Evolutionary conservation across 176 grass and related monocot genomes (phyloP).

Genomic region (Tuctoria greenei): DNA sequence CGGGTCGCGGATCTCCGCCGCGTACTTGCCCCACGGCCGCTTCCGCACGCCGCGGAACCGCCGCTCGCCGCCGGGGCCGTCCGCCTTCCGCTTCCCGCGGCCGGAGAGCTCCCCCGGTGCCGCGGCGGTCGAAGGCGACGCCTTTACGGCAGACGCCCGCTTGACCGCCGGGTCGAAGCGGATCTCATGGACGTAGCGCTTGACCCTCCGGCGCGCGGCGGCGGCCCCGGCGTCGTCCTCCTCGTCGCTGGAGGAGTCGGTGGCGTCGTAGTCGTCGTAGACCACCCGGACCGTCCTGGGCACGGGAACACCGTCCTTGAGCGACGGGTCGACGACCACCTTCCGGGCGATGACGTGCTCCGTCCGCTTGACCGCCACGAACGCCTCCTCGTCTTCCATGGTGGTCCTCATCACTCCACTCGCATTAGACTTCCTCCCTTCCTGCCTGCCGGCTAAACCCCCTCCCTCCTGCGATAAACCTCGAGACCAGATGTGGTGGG

Average conservation of each 20-base stretch:
- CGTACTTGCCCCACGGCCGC: constrained; percentile 96
- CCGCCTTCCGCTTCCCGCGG: constrained; percentile 49
- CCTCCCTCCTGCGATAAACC: not conserved
- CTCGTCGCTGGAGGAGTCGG: constrained; percentile 73
- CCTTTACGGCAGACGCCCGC: not conserved
- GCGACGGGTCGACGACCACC: not conserved
- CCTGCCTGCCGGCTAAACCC: constrained; percentile 24
- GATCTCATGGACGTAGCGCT: constrained; percentile 86
- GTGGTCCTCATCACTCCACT: constrained; percentile 40
- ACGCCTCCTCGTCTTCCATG: constrained; percentile 55
- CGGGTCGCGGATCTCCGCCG: constrained; percentile 98
- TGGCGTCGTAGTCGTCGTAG: constrained; percentile 84
- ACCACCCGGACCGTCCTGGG: constrained; percentile 57
- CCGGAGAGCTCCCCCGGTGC: not conserved
- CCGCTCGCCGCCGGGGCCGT: constrained; percentile 29
- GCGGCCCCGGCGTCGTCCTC: not conserved
- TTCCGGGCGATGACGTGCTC: constrained; percentile 63
- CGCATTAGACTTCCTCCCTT: constrained; percentile 24
- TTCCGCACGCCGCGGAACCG: constrained; percentile 88
- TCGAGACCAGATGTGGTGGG: too few relatives aligned
- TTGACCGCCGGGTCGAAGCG: constrained; percentile 37
- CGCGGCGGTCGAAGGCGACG: not conserved
- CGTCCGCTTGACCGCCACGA: constrained; percentile 50
- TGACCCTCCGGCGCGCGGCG: constrained; percentile 36
- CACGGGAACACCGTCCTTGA: not conserved